phyloP scores from a whole-genome alignment of 2,329 filamentous ascomycete genomes.

The Neofusicoccum umdonicola region DNA sequence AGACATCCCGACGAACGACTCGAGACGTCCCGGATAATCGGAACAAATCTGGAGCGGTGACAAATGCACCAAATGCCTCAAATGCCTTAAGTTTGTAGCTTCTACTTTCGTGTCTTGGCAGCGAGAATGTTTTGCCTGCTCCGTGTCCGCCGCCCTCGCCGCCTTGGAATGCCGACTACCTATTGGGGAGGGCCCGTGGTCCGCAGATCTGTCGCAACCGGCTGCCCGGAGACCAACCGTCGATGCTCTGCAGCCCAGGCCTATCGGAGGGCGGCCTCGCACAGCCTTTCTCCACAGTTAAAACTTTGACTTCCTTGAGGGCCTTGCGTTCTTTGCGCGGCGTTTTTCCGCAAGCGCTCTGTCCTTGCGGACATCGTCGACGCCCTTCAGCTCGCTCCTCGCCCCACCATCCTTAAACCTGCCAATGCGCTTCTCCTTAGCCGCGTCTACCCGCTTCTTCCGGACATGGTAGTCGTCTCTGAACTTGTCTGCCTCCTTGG shows the following conservation, averaged over 20 bases:
- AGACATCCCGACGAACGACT: neutral
- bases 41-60: neutral
- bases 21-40: neutral
- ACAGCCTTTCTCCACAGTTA: constrained; percentile 22
- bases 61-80: neutral
- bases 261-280: neutral
- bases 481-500: constrained; percentile 90
- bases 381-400: constrained; percentile 77
- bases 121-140: neutral
- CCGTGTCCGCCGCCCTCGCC: neutral
- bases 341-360: constrained; percentile 73
- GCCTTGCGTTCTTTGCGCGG: constrained; percentile 85
- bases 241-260: neutral
- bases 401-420: constrained; percentile 68
- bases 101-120: constrained; percentile 10
- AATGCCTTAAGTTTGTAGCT: constrained; percentile 4
- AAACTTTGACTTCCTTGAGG: constrained; percentile 59
- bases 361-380: constrained; percentile 81
- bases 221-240: neutral
- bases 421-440: constrained; percentile 78
- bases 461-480: constrained; percentile 85
- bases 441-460: constrained; percentile 86
- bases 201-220: neutral
- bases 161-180: neutral
- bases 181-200: neutral